Conservation (phyloP, 345 rosid genomes). For the Durio zibethinus region DNA sequence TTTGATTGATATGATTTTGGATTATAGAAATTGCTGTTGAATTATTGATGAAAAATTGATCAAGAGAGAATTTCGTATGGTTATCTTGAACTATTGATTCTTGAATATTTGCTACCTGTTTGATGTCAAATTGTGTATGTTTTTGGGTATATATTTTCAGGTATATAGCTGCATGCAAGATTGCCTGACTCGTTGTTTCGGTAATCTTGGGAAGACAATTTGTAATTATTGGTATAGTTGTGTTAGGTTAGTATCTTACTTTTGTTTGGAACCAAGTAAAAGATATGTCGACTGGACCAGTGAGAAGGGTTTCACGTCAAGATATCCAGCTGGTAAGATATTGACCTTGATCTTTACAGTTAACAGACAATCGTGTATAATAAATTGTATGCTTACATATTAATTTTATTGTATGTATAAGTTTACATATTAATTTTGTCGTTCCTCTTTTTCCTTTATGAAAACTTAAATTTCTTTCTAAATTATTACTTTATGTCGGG, state of each 20-base stretch:
- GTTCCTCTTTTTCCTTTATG: neutral
- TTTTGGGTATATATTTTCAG: slow-evolving; percentile 2
- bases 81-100: neutral
- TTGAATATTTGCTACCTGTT: neutral
- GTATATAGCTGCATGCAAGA: neutral
- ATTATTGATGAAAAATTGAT: neutral
- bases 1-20: neutral
- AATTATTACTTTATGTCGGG: neutral
- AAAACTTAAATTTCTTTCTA: neutral
- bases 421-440: neutral
- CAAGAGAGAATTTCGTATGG: neutral
- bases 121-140: neutral
- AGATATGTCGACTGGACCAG: slow-evolving; percentile 71
- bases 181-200: neutral
- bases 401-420: neutral
- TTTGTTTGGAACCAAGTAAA: slow-evolving; percentile 7
- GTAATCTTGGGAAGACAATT: neutral
- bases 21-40: neutral
- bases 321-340: slow-evolving; percentile 81
- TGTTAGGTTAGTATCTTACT: neutral
- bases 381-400: neutral
- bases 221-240: neutral
- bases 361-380: neutral
- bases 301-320: slow-evolving; percentile 76
- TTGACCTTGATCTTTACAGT: slow-evolving; percentile 13